Evolutionary conservation across 1,284 basidiomycete species (phyloP).

Genomic region (Pseudozyma flocculosa): DNA sequence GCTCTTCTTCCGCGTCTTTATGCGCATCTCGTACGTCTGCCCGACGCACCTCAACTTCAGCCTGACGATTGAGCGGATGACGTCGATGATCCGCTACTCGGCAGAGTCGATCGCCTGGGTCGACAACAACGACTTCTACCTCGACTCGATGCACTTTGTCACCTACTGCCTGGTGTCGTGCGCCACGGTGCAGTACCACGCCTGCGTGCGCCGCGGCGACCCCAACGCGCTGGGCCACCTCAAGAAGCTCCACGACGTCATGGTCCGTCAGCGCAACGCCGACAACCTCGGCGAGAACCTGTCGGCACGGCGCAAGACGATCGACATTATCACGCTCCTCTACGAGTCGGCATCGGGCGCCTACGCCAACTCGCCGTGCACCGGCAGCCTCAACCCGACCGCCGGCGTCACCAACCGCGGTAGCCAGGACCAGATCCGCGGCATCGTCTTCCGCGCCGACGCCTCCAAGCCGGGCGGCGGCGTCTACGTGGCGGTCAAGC

Average conservation of each 20-base stretch:
- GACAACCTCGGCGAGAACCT: conserved; percentile 63
- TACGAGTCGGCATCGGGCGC: conserved; percentile 66
- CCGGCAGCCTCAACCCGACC: conserved; percentile 60
- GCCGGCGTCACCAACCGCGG: conserved; percentile 60
- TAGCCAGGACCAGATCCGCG: conserved; percentile 59
- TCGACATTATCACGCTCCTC: conserved; percentile 83
- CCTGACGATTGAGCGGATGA: conserved; percentile 52
- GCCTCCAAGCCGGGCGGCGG: conserved; percentile 72
- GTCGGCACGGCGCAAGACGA: conserved; percentile 75
- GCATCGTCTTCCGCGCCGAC: conserved; percentile 67
- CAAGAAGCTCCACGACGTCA: conserved; percentile 28
- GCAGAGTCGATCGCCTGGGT: conserved; percentile 48
- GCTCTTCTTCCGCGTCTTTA: conserved; percentile 53
- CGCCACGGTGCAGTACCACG: conserved; percentile 51
- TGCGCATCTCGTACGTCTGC: conserved; percentile 55
- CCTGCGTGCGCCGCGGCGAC: conserved; percentile 46
- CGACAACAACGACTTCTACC: conserved; percentile 47
- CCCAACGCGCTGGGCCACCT: conserved; percentile 33
- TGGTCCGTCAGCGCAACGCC: conserved; percentile 31
- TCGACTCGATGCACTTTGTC: conserved; percentile 49
- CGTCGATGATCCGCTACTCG: conserved; percentile 38
- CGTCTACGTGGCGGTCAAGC: conserved; percentile 69
- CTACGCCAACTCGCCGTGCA: conserved; percentile 45
- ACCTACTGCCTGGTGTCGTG: conserved; percentile 52
- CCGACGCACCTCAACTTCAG: conserved; percentile 51